These are phyloP conservation scores for Trichoderma gracile DNA, from an alignment of 2,329 filamentous ascomycete species.

Conservation along the genomic window DNA sequence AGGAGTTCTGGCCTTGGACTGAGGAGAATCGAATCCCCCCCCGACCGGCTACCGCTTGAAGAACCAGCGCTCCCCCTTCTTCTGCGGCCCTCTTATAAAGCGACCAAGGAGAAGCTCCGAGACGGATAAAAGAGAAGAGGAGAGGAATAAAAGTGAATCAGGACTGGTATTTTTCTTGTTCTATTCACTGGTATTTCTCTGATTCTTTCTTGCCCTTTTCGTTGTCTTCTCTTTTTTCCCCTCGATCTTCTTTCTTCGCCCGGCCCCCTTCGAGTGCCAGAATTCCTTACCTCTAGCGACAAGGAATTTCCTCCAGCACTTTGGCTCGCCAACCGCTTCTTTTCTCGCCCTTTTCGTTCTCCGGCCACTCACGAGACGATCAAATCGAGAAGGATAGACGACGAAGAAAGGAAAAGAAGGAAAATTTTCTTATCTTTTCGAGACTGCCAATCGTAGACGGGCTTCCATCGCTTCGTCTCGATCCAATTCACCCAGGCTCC, in stretches of 20 bases:
- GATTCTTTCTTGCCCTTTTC: constrained; percentile 8
- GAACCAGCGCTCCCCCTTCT: constrained; percentile 27
- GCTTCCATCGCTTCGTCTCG: constrained; percentile 21
- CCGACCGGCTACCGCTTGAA: constrained; percentile 33
- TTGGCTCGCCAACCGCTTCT: constrained; percentile 32
- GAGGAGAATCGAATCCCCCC: constrained; percentile 37
- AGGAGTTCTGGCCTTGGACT: constrained; percentile 36
- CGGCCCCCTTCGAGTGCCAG: constrained; percentile 27
- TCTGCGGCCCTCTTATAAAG: constrained; percentile 33
- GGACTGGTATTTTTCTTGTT: constrained; percentile 41
- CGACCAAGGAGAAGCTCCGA: constrained; percentile 34
- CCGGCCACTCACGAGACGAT: constrained; percentile 29
- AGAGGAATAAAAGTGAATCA: constrained; percentile 36
- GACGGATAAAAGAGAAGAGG: constrained; percentile 29
- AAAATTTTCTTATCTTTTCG: constrained; percentile 37
- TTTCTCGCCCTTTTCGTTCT: constrained; percentile 33
- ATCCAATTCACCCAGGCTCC: constrained; percentile 1
- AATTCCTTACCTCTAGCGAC: constrained; percentile 48
- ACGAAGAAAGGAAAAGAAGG: neutral
- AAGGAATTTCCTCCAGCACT: constrained; percentile 43
- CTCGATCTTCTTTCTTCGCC: constrained; percentile 24
- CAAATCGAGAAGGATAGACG: constrained; percentile 27
- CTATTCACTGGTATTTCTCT: constrained; percentile 25
- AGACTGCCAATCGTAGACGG: constrained; percentile 31
- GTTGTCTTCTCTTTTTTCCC: constrained; percentile 26